A percentile compares a stretch with the other conserved stretches of the same genome.
Conservation (phyloP, 352 stramenopile genomes). For the Phytophthora crassamura region DNA sequence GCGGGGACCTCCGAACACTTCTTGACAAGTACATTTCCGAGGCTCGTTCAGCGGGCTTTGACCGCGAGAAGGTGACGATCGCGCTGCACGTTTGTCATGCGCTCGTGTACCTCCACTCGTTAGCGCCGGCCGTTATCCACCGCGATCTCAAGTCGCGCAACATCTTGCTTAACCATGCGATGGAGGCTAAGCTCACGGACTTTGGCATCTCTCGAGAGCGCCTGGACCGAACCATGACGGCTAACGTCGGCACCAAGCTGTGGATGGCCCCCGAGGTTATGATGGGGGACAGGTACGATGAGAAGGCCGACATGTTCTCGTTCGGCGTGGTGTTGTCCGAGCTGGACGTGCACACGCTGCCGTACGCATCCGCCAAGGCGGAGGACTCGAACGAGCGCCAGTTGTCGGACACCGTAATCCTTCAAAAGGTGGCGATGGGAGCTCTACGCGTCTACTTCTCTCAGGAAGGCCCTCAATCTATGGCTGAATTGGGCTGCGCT, state of each 20-base stretch:
- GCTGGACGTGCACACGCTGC: too few species aligned
- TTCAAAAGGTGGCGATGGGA: conserved; percentile 19
- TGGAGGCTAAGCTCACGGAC: conserved; percentile 51
- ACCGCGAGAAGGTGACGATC: not conserved
- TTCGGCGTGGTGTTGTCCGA: too few species aligned
- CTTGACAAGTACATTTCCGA: too few species aligned
- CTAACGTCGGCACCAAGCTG: not conserved
- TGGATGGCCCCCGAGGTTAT: not conserved
- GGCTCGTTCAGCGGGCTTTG: not conserved
- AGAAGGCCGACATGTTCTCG: too few species aligned
- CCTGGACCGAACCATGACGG: not conserved
- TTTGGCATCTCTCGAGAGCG: conserved; percentile 50
- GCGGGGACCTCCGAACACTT: too few species aligned
- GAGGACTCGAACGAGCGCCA: not conserved
- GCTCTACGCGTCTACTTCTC: conserved; percentile 22
- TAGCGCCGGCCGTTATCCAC: conserved; percentile 31
- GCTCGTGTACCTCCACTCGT: conserved; percentile 33
- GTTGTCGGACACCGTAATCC: conserved; percentile 4
- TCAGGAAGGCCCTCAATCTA: conserved; percentile 4
- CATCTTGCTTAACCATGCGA: conserved; percentile 32
- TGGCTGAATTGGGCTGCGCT: conserved; percentile 6
- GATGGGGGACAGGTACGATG: too few species aligned
- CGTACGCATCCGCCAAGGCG: too few species aligned
- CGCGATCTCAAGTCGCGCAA: too few species aligned
- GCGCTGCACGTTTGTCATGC: conserved; percentile 6